Evolutionary conservation across 495 filamentous ascomycete species (phyloP).

Genomic region (Tuber umbilicatum): DNA sequence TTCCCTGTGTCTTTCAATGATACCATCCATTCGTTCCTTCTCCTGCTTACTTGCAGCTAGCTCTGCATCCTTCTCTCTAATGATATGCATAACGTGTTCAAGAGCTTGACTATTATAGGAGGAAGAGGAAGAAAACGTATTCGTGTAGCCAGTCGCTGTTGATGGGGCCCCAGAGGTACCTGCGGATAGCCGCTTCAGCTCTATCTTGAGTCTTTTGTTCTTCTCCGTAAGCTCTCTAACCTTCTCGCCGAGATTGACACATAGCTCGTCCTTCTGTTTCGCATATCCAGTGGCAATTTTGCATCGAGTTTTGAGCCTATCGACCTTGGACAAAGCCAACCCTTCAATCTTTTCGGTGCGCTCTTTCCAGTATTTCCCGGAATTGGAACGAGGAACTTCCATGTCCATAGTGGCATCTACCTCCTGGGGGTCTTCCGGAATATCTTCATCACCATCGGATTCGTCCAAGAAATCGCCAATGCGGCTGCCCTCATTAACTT

Average conservation of each 20-base stretch:
- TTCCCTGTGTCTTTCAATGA: constrained; percentile 50
- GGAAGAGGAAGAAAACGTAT: background rate
- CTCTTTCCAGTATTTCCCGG: constrained; percentile 89
- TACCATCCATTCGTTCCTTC: constrained; percentile 54
- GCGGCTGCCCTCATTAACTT: constrained; percentile 38
- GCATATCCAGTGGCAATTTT: constrained; percentile 82
- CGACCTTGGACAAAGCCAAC: constrained; percentile 71
- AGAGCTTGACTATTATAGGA: constrained; percentile 31
- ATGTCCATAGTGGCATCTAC: constrained; percentile 69
- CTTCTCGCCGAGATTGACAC: constrained; percentile 62
- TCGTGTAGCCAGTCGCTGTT: constrained; percentile 24
- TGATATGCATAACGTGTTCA: constrained; percentile 49
- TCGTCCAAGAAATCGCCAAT: constrained; percentile 32
- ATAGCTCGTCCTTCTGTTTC: constrained; percentile 78
- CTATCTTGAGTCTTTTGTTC: constrained; percentile 52
- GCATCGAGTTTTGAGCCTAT: constrained; percentile 70
- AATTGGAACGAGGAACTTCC: constrained; percentile 71
- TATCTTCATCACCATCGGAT: constrained; percentile 33
- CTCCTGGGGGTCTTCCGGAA: constrained; percentile 42
- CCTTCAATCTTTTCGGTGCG: constrained; percentile 77
- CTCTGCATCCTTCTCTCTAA: constrained; percentile 56
- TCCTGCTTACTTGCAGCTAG: constrained; percentile 50
- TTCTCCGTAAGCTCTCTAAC: constrained; percentile 59
- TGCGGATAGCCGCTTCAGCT: constrained; percentile 35
- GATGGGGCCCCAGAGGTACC: constrained; percentile 26